Evolutionary conservation across 371 early-diverging fungal species (phyloP).

Genomic region (Enterocytospora artemiae): DNA sequence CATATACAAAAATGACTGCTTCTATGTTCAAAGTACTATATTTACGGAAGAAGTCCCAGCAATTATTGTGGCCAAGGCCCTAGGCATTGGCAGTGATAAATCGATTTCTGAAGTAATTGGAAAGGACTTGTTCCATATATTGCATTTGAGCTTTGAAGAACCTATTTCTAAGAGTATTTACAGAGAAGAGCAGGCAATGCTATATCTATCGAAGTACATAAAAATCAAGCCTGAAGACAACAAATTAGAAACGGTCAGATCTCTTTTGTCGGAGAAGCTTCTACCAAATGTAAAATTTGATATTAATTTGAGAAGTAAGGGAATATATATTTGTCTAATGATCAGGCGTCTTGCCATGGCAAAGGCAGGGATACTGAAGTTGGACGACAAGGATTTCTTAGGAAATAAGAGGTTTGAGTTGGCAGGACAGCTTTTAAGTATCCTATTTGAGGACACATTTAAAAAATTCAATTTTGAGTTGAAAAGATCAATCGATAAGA

Average conservation of each 20-base stretch:
- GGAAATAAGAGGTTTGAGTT: slow-evolving; percentile 97
- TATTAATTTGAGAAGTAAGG: slow-evolving; percentile 65
- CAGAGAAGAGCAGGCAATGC: slow-evolving; percentile 67
- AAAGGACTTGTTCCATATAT: slow-evolving; percentile 67
- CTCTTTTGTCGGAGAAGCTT: slow-evolving; percentile 76
- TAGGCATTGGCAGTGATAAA: slow-evolving; percentile 78
- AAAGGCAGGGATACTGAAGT: slow-evolving; percentile 64
- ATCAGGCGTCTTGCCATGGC: slow-evolving; percentile 82
- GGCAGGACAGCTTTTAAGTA: slow-evolving; percentile 86
- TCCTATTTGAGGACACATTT: slow-evolving; percentile 98
- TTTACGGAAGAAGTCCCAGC: slow-evolving; percentile 84
- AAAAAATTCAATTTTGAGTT: slow-evolving; percentile 81
- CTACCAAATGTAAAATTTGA: slow-evolving; percentile 83
- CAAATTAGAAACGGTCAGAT: slow-evolving; percentile 73
- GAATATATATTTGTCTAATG: slow-evolving; percentile 88
- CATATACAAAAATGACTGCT: slow-evolving; percentile 62
- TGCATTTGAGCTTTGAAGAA: slow-evolving; percentile 80
- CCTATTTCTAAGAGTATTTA: slow-evolving; percentile 63
- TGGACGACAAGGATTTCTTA: slow-evolving; percentile 96
- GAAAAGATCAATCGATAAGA: slow-evolving; percentile 68
- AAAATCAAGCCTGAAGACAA: slow-evolving; percentile 33
- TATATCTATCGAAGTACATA: slow-evolving; percentile 30
- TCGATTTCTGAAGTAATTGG: slow-evolving; percentile 85
- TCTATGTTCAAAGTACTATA: slow-evolving; percentile 79
- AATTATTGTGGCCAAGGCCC: slow-evolving; percentile 55